A percentile compares a stretch with the other conserved stretches of the same genome.
Evolutionary conservation across 768 basidiomycete genomes (phyloP).

Genomic region (Termitomyces sp.): DNA sequence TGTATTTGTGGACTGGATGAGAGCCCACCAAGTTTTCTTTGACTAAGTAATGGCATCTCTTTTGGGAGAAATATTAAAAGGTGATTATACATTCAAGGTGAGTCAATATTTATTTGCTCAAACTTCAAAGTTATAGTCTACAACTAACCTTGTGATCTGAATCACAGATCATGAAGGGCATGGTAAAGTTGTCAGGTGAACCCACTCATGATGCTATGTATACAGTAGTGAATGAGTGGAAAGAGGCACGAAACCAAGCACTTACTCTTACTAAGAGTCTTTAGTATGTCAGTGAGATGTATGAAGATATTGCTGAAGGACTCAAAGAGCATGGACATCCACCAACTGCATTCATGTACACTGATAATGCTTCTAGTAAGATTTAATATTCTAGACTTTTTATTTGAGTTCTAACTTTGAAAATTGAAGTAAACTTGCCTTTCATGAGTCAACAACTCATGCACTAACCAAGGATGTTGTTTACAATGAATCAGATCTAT

Average conservation of each 20-base stretch:
- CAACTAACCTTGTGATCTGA: neutral
- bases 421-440: neutral
- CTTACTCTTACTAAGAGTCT: no score
- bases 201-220: conserved; percentile 4
- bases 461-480: neutral
- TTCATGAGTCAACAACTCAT: conserved; percentile 7
- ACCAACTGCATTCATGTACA: neutral
- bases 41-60: neutral
- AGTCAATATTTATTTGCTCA: neutral
- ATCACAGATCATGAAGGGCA: neutral
- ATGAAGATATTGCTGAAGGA: conserved; percentile 7
- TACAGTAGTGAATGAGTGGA: conserved; percentile 3
- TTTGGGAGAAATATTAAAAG: conserved; percentile 3
- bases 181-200: neutral
- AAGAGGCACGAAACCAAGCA: no score
- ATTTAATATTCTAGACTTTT: neutral
- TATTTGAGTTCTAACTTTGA: neutral
- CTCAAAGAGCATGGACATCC: no score
- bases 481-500: neutral
- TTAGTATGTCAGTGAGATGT: conserved; percentile 7
- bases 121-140: neutral
- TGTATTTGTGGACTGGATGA: neutral
- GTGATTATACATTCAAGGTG: conserved; percentile 7
- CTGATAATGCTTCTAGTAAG: conserved; percentile 2
- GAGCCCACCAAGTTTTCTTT: neutral